A percentile compares a stretch with the other conserved stretches of the same genome.
Conservation (phyloP, 805 yeast genomes). For the Clavispora phyllophila region DNA sequence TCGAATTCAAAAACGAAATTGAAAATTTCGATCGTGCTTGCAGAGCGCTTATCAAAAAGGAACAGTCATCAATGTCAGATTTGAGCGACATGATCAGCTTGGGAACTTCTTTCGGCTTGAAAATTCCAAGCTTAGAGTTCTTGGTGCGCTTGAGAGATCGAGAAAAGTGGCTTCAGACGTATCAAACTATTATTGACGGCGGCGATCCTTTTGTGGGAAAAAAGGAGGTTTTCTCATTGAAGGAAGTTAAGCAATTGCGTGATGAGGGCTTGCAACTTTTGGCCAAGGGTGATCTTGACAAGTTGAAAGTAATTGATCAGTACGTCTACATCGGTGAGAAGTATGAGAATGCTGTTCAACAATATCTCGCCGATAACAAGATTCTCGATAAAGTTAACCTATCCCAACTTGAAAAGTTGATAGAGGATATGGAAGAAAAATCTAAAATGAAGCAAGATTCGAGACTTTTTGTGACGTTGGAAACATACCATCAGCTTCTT, state of each 20-base stretch:
- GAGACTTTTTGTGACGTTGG: conserved; percentile 23
- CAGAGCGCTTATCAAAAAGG: conserved; percentile 30
- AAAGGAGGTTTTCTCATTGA: conserved; percentile 30
- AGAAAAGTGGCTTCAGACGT: conserved; percentile 29
- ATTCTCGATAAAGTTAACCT: conserved; percentile 17
- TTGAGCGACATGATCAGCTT: conserved; percentile 48
- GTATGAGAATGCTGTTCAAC: conserved; percentile 16
- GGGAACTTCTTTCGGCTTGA: conserved; percentile 58
- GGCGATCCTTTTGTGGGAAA: conserved; percentile 36
- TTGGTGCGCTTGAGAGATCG: conserved; percentile 32
- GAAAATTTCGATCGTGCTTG: conserved; percentile 47
- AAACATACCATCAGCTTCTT: conserved; percentile 17
- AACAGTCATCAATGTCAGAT: conserved; percentile 35
- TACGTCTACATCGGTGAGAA: conserved; percentile 22
- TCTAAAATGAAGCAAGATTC: conserved; percentile 19
- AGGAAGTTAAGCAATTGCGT: conserved; percentile 24
- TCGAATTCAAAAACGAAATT: conserved; percentile 49
- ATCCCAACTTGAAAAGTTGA: conserved; percentile 19
- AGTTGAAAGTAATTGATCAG: conserved; percentile 18
- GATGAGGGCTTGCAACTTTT: conserved; percentile 24
- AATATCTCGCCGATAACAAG: conserved; percentile 15
- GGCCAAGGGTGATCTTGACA: conserved; percentile 29
- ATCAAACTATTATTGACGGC: conserved; percentile 30
- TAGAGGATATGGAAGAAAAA: conserved; percentile 22
- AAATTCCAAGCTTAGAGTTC: conserved; percentile 41